Conservation (phyloP, 2,329 filamentous ascomycete species). For the Phoma sp. region DNA sequence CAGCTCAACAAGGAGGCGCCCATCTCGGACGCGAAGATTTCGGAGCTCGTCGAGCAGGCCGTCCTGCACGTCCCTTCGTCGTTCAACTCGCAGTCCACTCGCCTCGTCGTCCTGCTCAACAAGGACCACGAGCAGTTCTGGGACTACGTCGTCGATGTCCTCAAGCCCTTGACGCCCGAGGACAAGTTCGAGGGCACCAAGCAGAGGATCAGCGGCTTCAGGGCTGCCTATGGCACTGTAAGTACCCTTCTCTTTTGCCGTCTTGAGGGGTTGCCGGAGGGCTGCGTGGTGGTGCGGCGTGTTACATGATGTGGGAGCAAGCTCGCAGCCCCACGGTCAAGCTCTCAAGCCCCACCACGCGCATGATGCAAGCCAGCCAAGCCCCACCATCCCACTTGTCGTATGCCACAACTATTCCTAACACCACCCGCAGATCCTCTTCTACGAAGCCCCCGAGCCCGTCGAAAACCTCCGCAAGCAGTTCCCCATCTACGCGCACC, state of each 20-base stretch:
- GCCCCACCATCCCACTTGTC: background rate
- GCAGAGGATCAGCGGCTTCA: conserved; percentile 65
- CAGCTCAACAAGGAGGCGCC: conserved; percentile 68
- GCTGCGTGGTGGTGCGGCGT: background rate
- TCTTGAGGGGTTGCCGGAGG: background rate
- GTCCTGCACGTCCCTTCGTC: conserved; percentile 75
- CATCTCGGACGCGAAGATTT: conserved; percentile 64
- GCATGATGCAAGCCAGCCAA: conserved; percentile 3
- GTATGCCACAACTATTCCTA: conserved; percentile 4
- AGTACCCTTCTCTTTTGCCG: conserved; percentile 36
- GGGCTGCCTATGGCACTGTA: conserved; percentile 77
- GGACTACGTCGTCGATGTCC: conserved; percentile 70
- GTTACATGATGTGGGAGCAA: conserved; percentile 6
- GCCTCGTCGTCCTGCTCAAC: conserved; percentile 78
- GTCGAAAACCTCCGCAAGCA: conserved; percentile 71
- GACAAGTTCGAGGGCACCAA: conserved; percentile 65
- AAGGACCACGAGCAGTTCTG: conserved; percentile 88
- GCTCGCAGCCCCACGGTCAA: conserved; percentile 2
- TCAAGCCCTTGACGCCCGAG: conserved; percentile 72
- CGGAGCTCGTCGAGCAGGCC: conserved; percentile 65
- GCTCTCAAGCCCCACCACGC: conserved; percentile 25
- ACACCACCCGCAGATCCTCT: conserved; percentile 66
- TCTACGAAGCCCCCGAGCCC: conserved; percentile 79
- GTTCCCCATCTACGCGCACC: conserved; percentile 76
- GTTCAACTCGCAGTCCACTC: conserved; percentile 89